Evolutionary conservation across 2,329 filamentous ascomycete species (phyloP), one percentile per base, ranked within the genome.

Genomic region (Pseudocercospora musae): DNA sequence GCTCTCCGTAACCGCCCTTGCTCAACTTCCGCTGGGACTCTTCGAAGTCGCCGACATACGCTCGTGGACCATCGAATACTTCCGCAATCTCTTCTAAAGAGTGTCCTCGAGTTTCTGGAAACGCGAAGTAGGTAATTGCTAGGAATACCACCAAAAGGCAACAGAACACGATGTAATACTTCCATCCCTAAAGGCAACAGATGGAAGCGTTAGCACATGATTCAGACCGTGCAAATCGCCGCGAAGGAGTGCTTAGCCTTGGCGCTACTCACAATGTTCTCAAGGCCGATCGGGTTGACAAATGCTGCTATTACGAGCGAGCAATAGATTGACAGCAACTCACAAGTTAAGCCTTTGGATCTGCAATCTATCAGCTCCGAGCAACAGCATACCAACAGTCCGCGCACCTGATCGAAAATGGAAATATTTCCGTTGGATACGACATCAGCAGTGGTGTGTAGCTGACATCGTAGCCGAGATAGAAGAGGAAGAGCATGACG

Each of bases 1-100:
- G 59, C 59, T 69, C 66, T 15, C 65, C 57, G 42, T 59, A 63
- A 7, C 54, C 44, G 11, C 29, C 59, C 25, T 66, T 65, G 63
- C 58, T 64, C 21, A 65, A 18, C 54, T 68, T 65, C 23, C 57
- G 15, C 54, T 62, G 60, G 6, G 33, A 56, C 20, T 54, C 58
- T 11, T 62, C 58, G 18, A 56, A 37, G 20, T 62, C 63, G 21
- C 62, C 63, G 4, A 58, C 40, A 13, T 55, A 21, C 15, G 63
- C 55, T n/a, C 37, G 18, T 46, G 67, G 59, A 10, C 71, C 71
- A 57, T 80, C 78, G 58, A 80, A 80, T 54, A 77, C 73, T 59
- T 75, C 76, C 31, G 76, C 77, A 57, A 80, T 80, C 63, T 81
- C 78, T 66, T 81, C 79, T 10, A 81, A 71, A 21, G 75, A 68